Evolutionary conservation across 495 filamentous ascomycete species (phyloP).

Genomic region (Umbilicaria muhlenbergii): DNA sequence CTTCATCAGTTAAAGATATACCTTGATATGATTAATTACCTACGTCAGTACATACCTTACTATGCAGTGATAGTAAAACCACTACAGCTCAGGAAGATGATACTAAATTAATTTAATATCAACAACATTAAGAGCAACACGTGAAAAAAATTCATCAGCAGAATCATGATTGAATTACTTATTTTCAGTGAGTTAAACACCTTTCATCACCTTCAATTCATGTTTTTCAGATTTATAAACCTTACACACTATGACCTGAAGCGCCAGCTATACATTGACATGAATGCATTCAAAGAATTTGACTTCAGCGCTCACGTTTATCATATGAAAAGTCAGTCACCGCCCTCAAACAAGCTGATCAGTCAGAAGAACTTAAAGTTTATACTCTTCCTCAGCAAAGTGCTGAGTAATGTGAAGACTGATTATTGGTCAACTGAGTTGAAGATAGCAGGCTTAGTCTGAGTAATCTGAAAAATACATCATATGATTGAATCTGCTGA

Average conservation of each 20-base stretch:
- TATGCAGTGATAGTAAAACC: background rate
- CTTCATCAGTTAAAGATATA: background rate
- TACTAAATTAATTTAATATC: background rate
- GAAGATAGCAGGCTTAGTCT: background rate
- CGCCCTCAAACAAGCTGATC: too few species aligned
- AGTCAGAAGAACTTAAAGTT: background rate
- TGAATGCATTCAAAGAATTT: background rate
- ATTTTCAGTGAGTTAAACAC: background rate
- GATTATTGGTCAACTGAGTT: constrained; percentile 1
- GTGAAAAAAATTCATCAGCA: too few species aligned
- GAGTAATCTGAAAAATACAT: background rate
- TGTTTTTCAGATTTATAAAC: too few species aligned
- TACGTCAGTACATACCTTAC: background rate
- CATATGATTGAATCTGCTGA: too few species aligned
- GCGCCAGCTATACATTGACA: too few species aligned
- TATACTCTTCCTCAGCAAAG: background rate
- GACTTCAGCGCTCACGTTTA: background rate
- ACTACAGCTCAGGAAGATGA: background rate
- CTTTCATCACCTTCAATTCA: background rate
- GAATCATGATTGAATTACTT: too few species aligned
- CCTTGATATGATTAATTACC: background rate
- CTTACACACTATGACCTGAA: background rate
- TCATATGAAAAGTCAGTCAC: background rate
- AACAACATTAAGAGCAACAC: too few species aligned
- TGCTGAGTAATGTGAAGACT: background rate